Conservation (phyloP, 306 rosid species). For the Lablab purpureus region DNA sequence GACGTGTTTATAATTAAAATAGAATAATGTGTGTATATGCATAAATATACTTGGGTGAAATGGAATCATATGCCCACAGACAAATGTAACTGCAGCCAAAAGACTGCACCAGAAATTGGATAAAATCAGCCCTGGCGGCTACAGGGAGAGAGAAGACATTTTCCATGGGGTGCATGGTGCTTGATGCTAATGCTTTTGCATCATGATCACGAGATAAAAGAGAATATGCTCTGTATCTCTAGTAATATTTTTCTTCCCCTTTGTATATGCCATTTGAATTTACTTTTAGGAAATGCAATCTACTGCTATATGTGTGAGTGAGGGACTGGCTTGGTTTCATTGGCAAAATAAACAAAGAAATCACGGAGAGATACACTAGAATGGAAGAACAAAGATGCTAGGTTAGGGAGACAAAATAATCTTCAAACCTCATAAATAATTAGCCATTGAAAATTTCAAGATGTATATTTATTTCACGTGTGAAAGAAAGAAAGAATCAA, state of each 20-base stretch:
- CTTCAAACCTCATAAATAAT: conserved; percentile 1
- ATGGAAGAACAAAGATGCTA: background rate
- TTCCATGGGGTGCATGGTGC: conserved; percentile 58
- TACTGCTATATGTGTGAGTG: background rate
- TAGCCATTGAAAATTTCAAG: conserved; percentile 37
- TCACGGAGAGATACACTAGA: background rate
- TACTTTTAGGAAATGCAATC: conserved; percentile 1
- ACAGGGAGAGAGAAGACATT: conserved; percentile 59
- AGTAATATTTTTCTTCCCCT: background rate
- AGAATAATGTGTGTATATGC: background rate
- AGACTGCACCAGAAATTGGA: conserved; percentile 57
- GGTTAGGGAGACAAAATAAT: conserved; percentile 31
- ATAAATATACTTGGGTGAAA: conserved; percentile 53
- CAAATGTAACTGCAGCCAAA: conserved; percentile 78
- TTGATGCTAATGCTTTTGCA: conserved; percentile 39
- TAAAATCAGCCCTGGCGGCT: conserved; percentile 53
- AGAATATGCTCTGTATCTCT: background rate
- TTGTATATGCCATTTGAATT: conserved; percentile 29
- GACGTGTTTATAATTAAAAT: background rate
- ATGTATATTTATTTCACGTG: background rate
- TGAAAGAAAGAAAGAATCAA: conserved; percentile 32
- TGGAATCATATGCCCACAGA: conserved; percentile 66
- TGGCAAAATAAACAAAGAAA: conserved; percentile 5
- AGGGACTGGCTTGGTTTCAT: conserved; percentile 10
- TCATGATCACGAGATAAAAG: background rate